A percentile compares a stretch with the other conserved stretches of the same genome.
Conservation (phyloP, 2,329 filamentous ascomycete genomes). For the Exophiala sp. region DNA sequence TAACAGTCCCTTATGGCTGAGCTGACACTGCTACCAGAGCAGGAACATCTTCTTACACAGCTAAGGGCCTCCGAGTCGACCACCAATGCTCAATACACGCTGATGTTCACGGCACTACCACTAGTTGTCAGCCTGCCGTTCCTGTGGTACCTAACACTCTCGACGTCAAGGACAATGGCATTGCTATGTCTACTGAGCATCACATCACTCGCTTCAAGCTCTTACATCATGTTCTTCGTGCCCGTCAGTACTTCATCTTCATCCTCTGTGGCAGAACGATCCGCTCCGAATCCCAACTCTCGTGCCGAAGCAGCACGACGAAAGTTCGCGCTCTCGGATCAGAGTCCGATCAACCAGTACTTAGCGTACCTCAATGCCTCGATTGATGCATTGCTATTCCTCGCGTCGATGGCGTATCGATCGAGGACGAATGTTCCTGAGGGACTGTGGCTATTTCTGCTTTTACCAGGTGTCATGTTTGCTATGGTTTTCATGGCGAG, state of each 20-base stretch:
- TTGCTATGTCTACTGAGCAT: conserved; percentile 24
- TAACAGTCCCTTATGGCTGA: background rate
- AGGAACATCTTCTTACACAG: conserved; percentile 25
- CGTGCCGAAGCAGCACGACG: background rate
- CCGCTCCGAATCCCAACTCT: conserved; percentile 1
- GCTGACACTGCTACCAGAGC: conserved; percentile 18
- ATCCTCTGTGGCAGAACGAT: background rate
- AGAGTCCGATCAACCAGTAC: conserved; percentile 19
- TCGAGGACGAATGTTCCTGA: conserved; percentile 16
- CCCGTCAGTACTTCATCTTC: conserved; percentile 7
- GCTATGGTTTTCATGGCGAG: conserved; percentile 23
- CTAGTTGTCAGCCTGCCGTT: conserved; percentile 23
- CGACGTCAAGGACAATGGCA: conserved; percentile 9
- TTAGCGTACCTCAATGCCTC: conserved; percentile 22
- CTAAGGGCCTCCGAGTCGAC: conserved; percentile 19
- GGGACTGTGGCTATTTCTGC: conserved; percentile 26
- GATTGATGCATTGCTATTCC: conserved; percentile 18
- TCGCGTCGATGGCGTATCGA: conserved; percentile 14
- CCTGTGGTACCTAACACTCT: conserved; percentile 18
- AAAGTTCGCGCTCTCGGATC: background rate
- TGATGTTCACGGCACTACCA: conserved; percentile 25
- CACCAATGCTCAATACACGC: conserved; percentile 23
- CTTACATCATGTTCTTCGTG: conserved; percentile 25
- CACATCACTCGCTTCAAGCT: conserved; percentile 24
- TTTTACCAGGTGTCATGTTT: conserved; percentile 25